These are phyloP conservation scores for Dittrichia graveolens DNA, from an alignment of 129 eudicot species.

Conservation along the genomic window DNA sequence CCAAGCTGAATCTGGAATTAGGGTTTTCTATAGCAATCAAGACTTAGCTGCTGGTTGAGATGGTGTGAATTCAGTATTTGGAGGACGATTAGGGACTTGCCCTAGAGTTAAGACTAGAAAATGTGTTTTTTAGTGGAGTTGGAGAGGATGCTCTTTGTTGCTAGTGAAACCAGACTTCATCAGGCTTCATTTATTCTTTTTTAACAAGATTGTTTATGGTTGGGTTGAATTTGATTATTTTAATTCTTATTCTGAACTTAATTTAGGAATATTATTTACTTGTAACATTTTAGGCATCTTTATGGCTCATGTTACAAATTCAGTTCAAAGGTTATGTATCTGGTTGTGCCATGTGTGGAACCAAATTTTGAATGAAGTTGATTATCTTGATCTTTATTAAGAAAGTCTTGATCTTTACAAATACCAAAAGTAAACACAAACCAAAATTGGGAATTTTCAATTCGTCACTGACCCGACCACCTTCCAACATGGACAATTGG, in stretches of 20 bases:
- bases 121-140: neutral
- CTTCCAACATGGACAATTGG: neutral
- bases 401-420: too few relatives aligned
- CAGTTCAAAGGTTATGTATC: too few relatives aligned
- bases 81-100: constrained; percentile 6
- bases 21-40: constrained; percentile 16
- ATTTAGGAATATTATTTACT: too few relatives aligned
- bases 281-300: too few relatives aligned
- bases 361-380: too few relatives aligned
- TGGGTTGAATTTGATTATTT: neutral
- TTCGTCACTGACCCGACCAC: too few relatives aligned
- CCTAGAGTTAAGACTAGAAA: neutral
- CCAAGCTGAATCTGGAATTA: neutral
- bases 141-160: constrained; percentile 3
- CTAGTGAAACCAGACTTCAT: constrained; percentile 9
- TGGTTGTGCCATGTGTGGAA: too few relatives aligned
- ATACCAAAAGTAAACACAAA: too few relatives aligned
- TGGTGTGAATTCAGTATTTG: neutral
- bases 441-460: too few relatives aligned
- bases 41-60: constrained; percentile 10
- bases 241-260: neutral
- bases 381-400: too few relatives aligned
- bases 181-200: neutral
- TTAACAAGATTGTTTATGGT: constrained; percentile 11
- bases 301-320: too few relatives aligned